Conservation (phyloP, 108 stramenopile genomes). For the Cyclotella atomus region DNA sequence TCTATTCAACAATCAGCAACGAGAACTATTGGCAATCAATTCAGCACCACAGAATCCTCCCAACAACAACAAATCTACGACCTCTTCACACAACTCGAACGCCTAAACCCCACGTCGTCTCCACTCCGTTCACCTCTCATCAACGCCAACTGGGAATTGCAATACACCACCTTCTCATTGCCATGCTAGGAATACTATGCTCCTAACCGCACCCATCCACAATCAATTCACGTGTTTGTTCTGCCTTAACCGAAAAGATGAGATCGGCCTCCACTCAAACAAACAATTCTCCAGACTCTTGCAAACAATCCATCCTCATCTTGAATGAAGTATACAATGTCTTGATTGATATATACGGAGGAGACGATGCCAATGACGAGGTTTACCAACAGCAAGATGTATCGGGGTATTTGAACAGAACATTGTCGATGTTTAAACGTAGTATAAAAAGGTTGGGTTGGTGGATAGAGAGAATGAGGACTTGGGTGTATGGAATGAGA, state of each 20-base stretch:
- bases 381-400: slow-evolving; percentile 53
- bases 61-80: slow-evolving; percentile 44
- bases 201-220: slow-evolving; percentile 37
- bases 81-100: slow-evolving; percentile 51
- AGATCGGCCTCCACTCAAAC: slow-evolving; percentile 10
- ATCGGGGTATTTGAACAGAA: slow-evolving; percentile 43
- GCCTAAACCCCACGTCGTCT: slow-evolving; percentile 48
- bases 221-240: slow-evolving; percentile 42
- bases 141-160: slow-evolving; percentile 61
- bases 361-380: slow-evolving; percentile 60
- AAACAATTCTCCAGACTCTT: not conserved
- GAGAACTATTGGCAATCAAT: too few relatives aligned
- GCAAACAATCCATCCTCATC: slow-evolving; percentile 14
- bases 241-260: slow-evolving; percentile 30
- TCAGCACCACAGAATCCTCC: slow-evolving; percentile 45
- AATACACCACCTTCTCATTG: slow-evolving; percentile 61
- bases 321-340: slow-evolving; percentile 58
- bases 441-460: slow-evolving; percentile 19
- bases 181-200: slow-evolving; percentile 51
- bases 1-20: too few relatives aligned
- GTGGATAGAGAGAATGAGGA: slow-evolving; percentile 35
- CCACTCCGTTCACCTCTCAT: slow-evolving; percentile 35
- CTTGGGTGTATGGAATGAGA: slow-evolving; percentile 53
- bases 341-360: slow-evolving; percentile 75
- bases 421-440: slow-evolving; percentile 47